These are phyloP conservation scores for Neurospora sp. DNA, from an alignment of 495 filamentous ascomycete species.

Conservation along the genomic window DNA sequence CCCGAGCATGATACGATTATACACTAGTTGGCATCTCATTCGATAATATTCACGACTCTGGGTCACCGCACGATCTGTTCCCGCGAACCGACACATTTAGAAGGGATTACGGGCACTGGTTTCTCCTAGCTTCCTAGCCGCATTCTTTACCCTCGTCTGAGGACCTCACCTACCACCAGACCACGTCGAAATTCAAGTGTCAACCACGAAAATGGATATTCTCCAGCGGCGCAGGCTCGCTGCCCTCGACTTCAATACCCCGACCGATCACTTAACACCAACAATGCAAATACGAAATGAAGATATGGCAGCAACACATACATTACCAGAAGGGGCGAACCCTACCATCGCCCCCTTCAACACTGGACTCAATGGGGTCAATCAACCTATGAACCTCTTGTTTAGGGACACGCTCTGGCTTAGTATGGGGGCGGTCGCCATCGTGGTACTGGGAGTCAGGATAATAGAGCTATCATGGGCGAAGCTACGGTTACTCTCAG, in stretches of 20 bases:
- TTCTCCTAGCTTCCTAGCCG: not conserved
- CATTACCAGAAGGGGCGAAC: slow-evolving; percentile 3
- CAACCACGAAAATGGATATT: slow-evolving; percentile 12
- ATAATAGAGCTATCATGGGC: slow-evolving; percentile 33
- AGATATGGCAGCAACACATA: slow-evolving; percentile 2
- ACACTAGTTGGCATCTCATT: not conserved
- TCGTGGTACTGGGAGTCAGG: slow-evolving; percentile 35
- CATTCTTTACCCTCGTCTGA: not conserved
- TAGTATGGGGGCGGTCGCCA: slow-evolving; percentile 36
- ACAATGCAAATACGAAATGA: slow-evolving; percentile 7
- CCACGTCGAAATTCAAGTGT: not conserved
- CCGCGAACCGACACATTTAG: not conserved
- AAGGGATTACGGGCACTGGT: not conserved
- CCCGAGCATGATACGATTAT: not conserved
- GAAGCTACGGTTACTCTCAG: slow-evolving; percentile 36
- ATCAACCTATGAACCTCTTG: slow-evolving; percentile 36
- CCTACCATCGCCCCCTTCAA: slow-evolving; percentile 38
- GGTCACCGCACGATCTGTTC: not conserved
- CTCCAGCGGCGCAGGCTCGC: slow-evolving; percentile 14
- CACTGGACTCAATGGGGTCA: slow-evolving; percentile 41
- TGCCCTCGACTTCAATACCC: slow-evolving; percentile 4
- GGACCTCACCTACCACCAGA: not conserved
- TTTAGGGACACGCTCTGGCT: slow-evolving; percentile 41
- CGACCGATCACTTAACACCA: slow-evolving; percentile 1
- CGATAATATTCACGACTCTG: not conserved